phyloP scores from a whole-genome alignment of 1,284 basidiomycete genomes.

The Naganishia albida region DNA sequence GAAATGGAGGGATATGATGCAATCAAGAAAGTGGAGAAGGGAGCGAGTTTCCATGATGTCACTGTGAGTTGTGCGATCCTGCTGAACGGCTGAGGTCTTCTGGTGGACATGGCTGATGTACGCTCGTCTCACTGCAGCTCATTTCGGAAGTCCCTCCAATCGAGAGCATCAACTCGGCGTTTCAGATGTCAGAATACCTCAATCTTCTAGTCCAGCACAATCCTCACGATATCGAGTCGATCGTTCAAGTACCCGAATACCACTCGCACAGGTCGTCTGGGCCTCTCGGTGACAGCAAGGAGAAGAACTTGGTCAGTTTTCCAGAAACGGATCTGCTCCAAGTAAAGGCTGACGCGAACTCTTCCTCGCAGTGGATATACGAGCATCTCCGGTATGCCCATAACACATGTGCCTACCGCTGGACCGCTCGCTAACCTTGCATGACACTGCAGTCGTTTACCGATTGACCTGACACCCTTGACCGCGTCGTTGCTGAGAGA shows the following conservation, averaged over 20 bases:
- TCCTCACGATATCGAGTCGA: slow-evolving; percentile 80
- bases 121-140: not conserved
- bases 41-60: slow-evolving; percentile 26
- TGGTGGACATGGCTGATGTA: not conserved
- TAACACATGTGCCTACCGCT: not conserved
- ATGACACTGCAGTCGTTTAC: slow-evolving; percentile 67
- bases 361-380: slow-evolving; percentile 76
- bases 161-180: slow-evolving; percentile 30
- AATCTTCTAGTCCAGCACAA: slow-evolving; percentile 78
- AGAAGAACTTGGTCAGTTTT: slow-evolving; percentile 35
- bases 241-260: slow-evolving; percentile 70
- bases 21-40: slow-evolving; percentile 14
- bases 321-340: slow-evolving; percentile 33
- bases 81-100: not conserved
- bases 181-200: slow-evolving; percentile 69
- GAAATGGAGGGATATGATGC: not conserved
- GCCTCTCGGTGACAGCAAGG: slow-evolving; percentile 10
- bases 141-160: slow-evolving; percentile 25
- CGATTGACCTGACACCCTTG: slow-evolving; percentile 86
- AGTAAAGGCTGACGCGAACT: slow-evolving; percentile 34
- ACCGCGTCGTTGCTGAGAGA: slow-evolving; percentile 81
- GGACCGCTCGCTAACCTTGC: slow-evolving; percentile 20
- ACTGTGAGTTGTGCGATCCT: slow-evolving; percentile 1
- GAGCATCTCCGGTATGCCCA: slow-evolving; percentile 80
- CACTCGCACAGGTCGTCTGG: slow-evolving; percentile 30